A percentile compares a stretch with the other conserved stretches of the same genome.
Conservation (phyloP, 768 basidiomycete genomes). For the Mycena rosella region DNA sequence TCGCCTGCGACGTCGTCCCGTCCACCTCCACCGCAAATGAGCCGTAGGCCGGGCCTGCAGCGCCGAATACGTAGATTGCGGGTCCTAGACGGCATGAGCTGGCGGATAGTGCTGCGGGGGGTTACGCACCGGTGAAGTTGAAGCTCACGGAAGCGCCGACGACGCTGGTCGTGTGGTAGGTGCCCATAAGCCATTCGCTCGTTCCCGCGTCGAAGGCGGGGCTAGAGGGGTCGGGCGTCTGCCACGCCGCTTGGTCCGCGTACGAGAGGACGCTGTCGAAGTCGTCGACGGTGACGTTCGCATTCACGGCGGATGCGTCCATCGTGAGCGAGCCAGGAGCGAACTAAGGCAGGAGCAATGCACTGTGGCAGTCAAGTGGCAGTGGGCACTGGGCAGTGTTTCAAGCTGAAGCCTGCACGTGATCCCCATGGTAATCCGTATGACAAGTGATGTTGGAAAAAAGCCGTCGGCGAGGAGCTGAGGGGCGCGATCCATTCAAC, state of each 20-base stretch:
- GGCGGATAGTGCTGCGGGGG: background rate
- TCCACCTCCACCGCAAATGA: constrained; percentile 58
- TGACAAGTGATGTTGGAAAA: too few relatives aligned
- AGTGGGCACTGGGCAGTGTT: too few relatives aligned
- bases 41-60: constrained; percentile 56
- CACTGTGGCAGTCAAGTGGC: too few relatives aligned
- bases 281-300: constrained; percentile 61
- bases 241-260: constrained; percentile 54
- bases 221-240: constrained; percentile 61
- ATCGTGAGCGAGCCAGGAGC: too few relatives aligned
- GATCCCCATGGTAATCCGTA: too few relatives aligned
- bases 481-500: too few relatives aligned
- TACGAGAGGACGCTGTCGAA: constrained; percentile 61
- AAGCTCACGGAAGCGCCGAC: constrained; percentile 52
- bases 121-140: constrained; percentile 57
- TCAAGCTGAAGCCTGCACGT: too few relatives aligned
- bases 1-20: constrained; percentile 41
- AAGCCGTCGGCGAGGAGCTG: too few relatives aligned
- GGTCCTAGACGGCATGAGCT: constrained; percentile 47
- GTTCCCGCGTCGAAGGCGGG: constrained; percentile 48
- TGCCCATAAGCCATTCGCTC: constrained; percentile 58
- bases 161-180: constrained; percentile 56
- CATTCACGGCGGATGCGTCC: constrained; percentile 58
- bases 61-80: constrained; percentile 58
- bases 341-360: too few relatives aligned